phyloP scores from a whole-genome alignment of 129 eudicot species.

The Arctium lappa region DNA sequence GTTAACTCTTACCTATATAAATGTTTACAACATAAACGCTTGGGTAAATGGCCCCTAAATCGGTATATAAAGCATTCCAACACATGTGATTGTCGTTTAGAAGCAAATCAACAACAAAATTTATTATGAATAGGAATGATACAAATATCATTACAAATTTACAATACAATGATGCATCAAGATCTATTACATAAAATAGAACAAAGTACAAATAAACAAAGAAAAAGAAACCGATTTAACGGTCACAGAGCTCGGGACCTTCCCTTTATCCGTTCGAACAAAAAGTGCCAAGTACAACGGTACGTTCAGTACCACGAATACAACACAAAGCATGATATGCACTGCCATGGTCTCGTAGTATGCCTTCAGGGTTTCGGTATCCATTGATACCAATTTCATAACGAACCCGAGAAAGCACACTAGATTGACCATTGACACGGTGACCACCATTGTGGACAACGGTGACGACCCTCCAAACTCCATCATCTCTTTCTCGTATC shows the following conservation, averaged over 20 bases:
- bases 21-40: no score
- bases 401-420: conserved; percentile 42
- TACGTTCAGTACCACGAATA: conserved; percentile 48
- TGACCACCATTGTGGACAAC: conserved; percentile 42
- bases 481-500: conserved; percentile 66
- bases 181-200: conserved; percentile 25
- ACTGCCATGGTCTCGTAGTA: conserved; percentile 35
- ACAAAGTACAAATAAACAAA: conserved; percentile 48
- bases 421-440: conserved; percentile 62
- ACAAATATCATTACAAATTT: neutral
- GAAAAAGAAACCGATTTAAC: conserved; percentile 46
- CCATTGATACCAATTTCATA: conserved; percentile 5
- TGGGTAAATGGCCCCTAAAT: no score
- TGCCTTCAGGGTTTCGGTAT: neutral
- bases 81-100: no score
- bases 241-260: conserved; percentile 44
- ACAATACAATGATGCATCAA: neutral
- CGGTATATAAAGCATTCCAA: no score
- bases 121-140: neutral
- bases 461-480: conserved; percentile 74
- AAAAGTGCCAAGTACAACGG: conserved; percentile 62
- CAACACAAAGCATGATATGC: conserved; percentile 56
- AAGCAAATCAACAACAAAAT: no score
- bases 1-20: no score
- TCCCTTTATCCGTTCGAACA: conserved; percentile 67